Base-by-base conservation (phyloP, 495 filamentous ascomycete genomes). In the Rhizodiscina lignyota region DNA sequence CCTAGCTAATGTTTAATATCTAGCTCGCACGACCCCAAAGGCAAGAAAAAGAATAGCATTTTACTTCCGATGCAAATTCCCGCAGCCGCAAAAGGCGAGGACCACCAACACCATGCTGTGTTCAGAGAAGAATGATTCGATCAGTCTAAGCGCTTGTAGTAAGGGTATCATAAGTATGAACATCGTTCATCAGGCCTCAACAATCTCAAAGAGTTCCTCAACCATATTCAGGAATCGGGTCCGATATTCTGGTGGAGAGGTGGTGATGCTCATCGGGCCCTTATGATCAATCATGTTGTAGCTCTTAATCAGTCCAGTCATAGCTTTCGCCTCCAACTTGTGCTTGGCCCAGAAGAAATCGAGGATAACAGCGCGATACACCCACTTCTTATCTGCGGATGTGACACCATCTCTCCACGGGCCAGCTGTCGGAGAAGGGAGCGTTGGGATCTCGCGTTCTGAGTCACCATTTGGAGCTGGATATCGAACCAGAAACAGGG, bases 301-400 rank as follows among this genome's bases (percentile, higher is more conserved):
- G 1, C 62, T 54, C 12, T 65, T 63, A 24, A 80, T 61, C 21
- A 78, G 51, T 0, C 67, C 60, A 3, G 77, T 75, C 64, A 79
- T 62, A 0, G 66, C 61, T 48, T 61, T 64, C 2, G 75, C 66
- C 33, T 68, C 69, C 1, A 73, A 36, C 41, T 70, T 75, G 53
- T 79, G 74, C 46, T 70, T 72, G 1, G 72, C 70, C 71, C 76
- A 80, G 53, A 80, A 79, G 43, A 79, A 80, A 50, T 80, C 75
- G 29, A 82, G 51, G 17, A 79, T 44, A 4, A 70, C 61, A 5
- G 62, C 69, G 11, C 72, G 58, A 43, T 79, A 82, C 16, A 71
- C 60, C 56, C 74, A 71, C 48, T 69, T 65, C 3, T 68, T 70
- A 47, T 78, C 70, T 6, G 63, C 58, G 16, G 69, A 73, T 0